phyloP scores from a whole-genome alignment of 2,329 filamentous ascomycete species.

The Neoarthrinium moseri region DNA sequence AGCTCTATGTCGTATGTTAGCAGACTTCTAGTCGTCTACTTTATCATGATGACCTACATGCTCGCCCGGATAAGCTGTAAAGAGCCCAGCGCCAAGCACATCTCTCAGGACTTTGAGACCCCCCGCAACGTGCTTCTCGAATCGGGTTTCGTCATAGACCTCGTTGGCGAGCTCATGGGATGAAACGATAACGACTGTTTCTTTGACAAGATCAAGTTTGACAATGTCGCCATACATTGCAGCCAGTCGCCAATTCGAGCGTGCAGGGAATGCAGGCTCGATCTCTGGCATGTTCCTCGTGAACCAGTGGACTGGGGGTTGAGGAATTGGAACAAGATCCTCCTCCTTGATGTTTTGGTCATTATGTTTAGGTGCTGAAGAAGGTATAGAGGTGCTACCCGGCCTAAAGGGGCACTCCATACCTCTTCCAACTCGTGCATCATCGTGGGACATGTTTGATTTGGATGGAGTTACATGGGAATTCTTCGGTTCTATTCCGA shows the following conservation, averaged over 20 bases:
- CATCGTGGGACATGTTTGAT: background rate
- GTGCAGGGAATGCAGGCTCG: background rate
- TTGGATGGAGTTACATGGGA: background rate
- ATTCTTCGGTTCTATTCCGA: background rate
- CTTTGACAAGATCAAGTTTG: constrained; percentile 1
- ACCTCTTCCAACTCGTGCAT: background rate
- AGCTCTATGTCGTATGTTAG: constrained; percentile 29
- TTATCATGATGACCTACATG: background rate
- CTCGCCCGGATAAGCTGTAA: background rate
- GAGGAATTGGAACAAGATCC: constrained; percentile 1
- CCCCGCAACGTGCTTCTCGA: background rate
- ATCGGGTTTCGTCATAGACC: constrained; percentile 1
- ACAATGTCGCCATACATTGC: constrained; percentile 5
- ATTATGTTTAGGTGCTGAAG: background rate
- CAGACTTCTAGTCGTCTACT: too few relatives aligned
- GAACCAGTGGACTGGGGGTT: constrained; percentile 2
- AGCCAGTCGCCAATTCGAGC: constrained; percentile 1
- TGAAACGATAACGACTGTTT: background rate
- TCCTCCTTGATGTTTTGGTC: background rate
- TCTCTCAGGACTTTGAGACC: background rate
- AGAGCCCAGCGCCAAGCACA: background rate
- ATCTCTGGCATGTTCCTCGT: constrained; percentile 3
- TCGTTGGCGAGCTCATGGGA: constrained; percentile 1
- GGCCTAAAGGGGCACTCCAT: constrained; percentile 1
- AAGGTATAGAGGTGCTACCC: background rate